Conservation (phyloP, 345 rosid species). For the Populus nigra region DNA sequence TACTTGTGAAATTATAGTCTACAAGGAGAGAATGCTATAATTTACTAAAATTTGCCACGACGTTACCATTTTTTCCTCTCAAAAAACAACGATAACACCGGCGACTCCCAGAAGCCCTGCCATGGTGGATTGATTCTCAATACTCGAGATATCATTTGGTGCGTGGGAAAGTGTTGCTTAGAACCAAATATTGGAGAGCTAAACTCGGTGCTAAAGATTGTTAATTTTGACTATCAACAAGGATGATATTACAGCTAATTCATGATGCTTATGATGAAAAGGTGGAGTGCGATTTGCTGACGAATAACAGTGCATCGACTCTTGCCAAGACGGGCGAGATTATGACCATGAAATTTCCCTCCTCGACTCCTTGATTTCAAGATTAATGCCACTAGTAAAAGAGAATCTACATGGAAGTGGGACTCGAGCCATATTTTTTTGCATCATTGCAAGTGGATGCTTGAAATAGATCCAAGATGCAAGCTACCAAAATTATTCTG, state of each 20-base stretch:
- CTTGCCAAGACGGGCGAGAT: neutral
- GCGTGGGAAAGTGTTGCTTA: neutral
- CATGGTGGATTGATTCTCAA: neutral
- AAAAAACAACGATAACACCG: too few relatives aligned
- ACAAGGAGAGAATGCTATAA: too few relatives aligned
- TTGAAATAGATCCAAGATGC: conserved; percentile 7
- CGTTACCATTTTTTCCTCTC: too few relatives aligned
- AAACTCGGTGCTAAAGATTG: neutral
- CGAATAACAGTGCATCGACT: neutral
- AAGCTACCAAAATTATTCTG: neutral
- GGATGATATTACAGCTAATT: neutral
- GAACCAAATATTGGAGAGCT: neutral
- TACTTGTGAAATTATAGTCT: too few relatives aligned
- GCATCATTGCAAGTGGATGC: neutral
- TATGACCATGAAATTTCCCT: neutral
- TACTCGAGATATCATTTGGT: neutral
- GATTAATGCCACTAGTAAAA: neutral
- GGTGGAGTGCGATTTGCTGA: neutral
- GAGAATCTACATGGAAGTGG: neutral
- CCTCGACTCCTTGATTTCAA: neutral
- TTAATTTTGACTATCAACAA: neutral
- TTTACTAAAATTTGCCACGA: too few relatives aligned
- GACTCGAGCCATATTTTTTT: neutral
- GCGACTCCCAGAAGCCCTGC: neutral
- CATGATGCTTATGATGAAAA: neutral